Conservation (phyloP, 23 red algal species). For the Gracilaria gracilis region DNA sequence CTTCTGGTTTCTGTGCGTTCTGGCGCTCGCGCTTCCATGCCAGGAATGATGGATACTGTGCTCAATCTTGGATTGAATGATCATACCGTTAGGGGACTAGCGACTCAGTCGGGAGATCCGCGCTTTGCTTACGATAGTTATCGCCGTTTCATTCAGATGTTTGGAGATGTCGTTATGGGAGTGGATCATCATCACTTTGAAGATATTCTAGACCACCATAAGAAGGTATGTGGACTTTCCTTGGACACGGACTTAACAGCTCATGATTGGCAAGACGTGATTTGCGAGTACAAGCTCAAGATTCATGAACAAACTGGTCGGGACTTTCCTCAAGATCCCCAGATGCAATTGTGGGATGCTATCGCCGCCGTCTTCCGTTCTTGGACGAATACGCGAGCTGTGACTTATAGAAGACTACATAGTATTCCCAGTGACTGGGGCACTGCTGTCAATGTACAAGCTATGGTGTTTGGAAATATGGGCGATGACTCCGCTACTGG, state of each 20-base stretch:
- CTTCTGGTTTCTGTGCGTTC: conserved; percentile 65
- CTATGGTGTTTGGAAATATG: conserved; percentile 80
- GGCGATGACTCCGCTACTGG: conserved; percentile 59
- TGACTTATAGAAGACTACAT: conserved; percentile 48
- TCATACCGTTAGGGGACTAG: conserved; percentile 49
- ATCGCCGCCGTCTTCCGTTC: conserved; percentile 69
- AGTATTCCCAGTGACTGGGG: conserved; percentile 61
- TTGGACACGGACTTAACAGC: conserved; percentile 46
- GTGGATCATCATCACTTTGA: conserved; percentile 66
- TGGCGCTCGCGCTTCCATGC: conserved; percentile 64
- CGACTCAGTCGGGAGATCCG: conserved; percentile 40
- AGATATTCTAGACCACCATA: conserved; percentile 51
- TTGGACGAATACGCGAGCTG: conserved; percentile 56
- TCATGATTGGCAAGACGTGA: conserved; percentile 49
- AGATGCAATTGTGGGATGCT: conserved; percentile 51
- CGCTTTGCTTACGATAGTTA: conserved; percentile 75
- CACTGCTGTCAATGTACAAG: conserved; percentile 65
- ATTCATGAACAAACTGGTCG: conserved; percentile 43
- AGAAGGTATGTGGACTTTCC: conserved; percentile 12
- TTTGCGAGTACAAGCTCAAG: conserved; percentile 40
- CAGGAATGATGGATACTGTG: conserved; percentile 79
- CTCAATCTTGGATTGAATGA: conserved; percentile 74
- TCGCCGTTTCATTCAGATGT: conserved; percentile 73
- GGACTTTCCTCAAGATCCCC: conserved; percentile 65
- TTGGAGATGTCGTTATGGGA: conserved; percentile 70